Percentiles rank a stretch among this genome's conserved stretches.
Evolutionary conservation across 2,329 filamentous ascomycete species (phyloP).

Genomic region (Exutisphaerella laricina): DNA sequence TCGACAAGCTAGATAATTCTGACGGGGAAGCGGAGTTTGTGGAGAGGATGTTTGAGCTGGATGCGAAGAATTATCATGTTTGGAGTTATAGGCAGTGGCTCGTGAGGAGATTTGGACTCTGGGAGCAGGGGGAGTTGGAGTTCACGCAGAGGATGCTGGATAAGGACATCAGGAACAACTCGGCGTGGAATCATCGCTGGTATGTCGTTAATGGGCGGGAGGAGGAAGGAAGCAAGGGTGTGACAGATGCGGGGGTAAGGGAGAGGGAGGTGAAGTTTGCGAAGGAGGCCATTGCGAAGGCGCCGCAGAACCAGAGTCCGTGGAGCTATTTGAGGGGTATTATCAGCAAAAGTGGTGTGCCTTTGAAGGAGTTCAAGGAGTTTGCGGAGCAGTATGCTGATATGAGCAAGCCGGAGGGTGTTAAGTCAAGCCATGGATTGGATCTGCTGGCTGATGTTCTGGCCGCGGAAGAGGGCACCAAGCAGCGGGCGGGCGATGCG

Average conservation of each 20-base stretch:
- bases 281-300: conserved; percentile 65
- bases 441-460: conserved; percentile 68
- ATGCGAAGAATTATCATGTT: conserved; percentile 97
- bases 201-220: conserved; percentile 73
- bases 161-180: conserved; percentile 88
- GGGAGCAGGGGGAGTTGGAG: conserved; percentile 54
- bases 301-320: conserved; percentile 87
- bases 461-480: conserved; percentile 46
- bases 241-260: conserved; percentile 50
- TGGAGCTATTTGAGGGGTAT: conserved; percentile 90
- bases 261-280: conserved; percentile 67
- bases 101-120: conserved; percentile 59
- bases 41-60: conserved; percentile 70
- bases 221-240: conserved; percentile 32
- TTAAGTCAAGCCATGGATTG: conserved; percentile 58
- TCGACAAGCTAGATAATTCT: conserved; percentile 44
- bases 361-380: conserved; percentile 45
- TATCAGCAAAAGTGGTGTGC: conserved; percentile 57
- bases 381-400: conserved; percentile 53
- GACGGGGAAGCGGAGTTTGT: conserved; percentile 66
- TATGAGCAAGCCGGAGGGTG: conserved; percentile 43
- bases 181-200: conserved; percentile 95
- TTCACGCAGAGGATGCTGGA: conserved; percentile 68
- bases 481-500: conserved; percentile 60
- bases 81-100: conserved; percentile 89